Evolutionary conservation across 495 filamentous ascomycete genomes (phyloP).

Genomic region (Pyrenopolyporus hunteri): DNA sequence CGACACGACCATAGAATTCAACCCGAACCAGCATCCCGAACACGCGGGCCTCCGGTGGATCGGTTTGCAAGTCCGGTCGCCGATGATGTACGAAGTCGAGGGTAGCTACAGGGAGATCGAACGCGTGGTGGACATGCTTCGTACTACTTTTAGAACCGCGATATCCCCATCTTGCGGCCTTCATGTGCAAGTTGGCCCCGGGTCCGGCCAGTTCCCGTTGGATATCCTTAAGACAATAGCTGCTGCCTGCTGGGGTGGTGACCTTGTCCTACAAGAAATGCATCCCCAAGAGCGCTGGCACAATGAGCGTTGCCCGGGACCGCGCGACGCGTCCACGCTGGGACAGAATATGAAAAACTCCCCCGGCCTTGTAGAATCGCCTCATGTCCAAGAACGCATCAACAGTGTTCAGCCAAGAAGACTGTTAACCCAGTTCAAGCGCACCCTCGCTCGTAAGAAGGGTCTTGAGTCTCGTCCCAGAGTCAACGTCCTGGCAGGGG

Average conservation of each 20-base stretch:
- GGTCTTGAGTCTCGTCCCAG: not conserved
- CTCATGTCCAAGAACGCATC: not conserved
- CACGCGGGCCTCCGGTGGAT: not conserved
- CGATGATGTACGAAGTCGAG: slow-evolving; percentile 6
- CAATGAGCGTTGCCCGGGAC: not conserved
- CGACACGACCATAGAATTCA: not conserved
- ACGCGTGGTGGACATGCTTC: slow-evolving; percentile 9
- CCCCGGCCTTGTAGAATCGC: no score
- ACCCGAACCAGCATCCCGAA: not conserved
- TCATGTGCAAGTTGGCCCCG: slow-evolving; percentile 8
- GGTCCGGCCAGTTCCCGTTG: not conserved
- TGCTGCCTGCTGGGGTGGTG: slow-evolving; percentile 7
- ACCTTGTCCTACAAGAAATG: slow-evolving; percentile 4
- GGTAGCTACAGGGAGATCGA: slow-evolving; percentile 7
- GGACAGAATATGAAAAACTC: no score
- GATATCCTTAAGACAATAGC: not conserved
- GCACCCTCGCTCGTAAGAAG: not conserved
- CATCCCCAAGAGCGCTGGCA: slow-evolving; percentile 1
- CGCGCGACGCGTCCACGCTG: not conserved
- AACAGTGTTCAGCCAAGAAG: not conserved
- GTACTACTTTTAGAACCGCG: not conserved
- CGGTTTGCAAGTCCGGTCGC: slow-evolving; percentile 1
- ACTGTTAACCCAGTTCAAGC: not conserved
- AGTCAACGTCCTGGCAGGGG: not conserved
- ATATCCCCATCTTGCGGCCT: slow-evolving; percentile 4